These are phyloP conservation scores for Eimeria brunetti DNA, from an alignment of 169 alveolate genomes.

Conservation along the genomic window DNA sequence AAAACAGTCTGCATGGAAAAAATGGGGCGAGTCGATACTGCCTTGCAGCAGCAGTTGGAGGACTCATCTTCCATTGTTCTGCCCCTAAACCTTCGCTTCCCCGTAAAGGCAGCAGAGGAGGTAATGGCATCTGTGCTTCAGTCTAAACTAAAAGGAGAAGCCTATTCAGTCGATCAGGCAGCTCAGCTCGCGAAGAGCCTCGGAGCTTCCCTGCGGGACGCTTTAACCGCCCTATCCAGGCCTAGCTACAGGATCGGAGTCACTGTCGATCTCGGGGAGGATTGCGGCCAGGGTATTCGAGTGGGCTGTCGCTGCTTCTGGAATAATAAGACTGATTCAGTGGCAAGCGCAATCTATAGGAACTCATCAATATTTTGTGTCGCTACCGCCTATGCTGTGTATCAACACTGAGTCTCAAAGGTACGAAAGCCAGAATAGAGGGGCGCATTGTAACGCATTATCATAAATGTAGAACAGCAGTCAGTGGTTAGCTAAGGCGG, in stretches of 20 bases:
- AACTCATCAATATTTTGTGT: conserved; percentile 34
- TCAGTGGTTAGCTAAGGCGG: neutral
- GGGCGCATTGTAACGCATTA: neutral
- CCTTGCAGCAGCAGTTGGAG: conserved; percentile 22
- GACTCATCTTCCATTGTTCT: conserved; percentile 32
- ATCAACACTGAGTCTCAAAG: conserved; percentile 19
- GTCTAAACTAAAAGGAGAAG: conserved; percentile 38
- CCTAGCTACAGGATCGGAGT: conserved; percentile 46
- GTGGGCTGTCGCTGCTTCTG: conserved; percentile 65
- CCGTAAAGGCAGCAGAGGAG: conserved; percentile 56
- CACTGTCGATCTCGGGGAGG: conserved; percentile 58
- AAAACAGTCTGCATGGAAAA: neutral
- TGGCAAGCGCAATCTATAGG: conserved; percentile 29
- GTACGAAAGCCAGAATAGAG: neutral
- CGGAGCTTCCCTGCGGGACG: conserved; percentile 30
- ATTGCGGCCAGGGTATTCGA: conserved; percentile 67
- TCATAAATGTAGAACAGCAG: neutral
- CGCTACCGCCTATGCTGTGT: conserved; percentile 69
- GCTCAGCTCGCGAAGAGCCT: conserved; percentile 37
- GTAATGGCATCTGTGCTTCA: conserved; percentile 35
- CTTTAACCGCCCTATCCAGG: conserved; percentile 14
- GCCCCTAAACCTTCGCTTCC: conserved; percentile 60
- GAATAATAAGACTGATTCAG: conserved; percentile 43
- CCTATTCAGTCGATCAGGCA: conserved; percentile 42
- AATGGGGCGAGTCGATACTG: neutral